Base-by-base conservation (phyloP, 2,329 filamentous ascomycete species). In the Boeremia lycopersici region DNA sequence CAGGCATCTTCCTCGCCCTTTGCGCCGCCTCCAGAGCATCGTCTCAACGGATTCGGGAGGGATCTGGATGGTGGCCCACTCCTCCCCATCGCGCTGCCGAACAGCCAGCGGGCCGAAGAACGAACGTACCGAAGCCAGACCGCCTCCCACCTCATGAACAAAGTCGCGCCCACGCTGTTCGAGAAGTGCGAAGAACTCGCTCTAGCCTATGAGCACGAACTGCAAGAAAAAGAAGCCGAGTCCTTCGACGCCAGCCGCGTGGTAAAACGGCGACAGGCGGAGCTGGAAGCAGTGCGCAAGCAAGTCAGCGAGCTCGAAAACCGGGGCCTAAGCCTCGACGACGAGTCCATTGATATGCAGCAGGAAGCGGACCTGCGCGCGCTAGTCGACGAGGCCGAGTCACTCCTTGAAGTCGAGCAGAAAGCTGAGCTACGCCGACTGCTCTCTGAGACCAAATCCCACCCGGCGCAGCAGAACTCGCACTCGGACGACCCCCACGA, bases 1-100 rank as follows among this genome's bases (percentile, higher is more conserved):
- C 85, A 90, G 56, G 82, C 89, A 6, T 96, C 92, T 0, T 96
- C 92, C 0, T 93, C 81, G 5, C 82, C 82, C 1, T 81, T 82
- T 54, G 76, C 73, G 7, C 72, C 76, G 11, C 74, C 65, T 54
- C 75, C 66, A 10, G 69, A 69, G 30, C 65, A 73, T 29, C 59
- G 68, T 31, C 47, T 74, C 19, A 74, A 74, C 39, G 71, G 73
- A 17, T 62, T 67, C 19, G 45, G 51, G 9, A 19, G 25, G 30
- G 19, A 40, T 5, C 53, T 69, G 12, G 69, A 71, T 23, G 62
- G 46, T 1, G 54, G 59, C 2, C 69, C 69, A 7, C 44, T 73
- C 30, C 59, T 72, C 15, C 49, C 68, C 28, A 60, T 66, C 26
- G 63, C 63, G 0, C 69, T 74, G 8, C 56, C 71, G 1, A 64